A percentile compares a stretch with the other conserved stretches of the same genome.
Evolutionary conservation across 495 filamentous ascomycete genomes (phyloP).

Genomic region (Xylaria grammica): DNA sequence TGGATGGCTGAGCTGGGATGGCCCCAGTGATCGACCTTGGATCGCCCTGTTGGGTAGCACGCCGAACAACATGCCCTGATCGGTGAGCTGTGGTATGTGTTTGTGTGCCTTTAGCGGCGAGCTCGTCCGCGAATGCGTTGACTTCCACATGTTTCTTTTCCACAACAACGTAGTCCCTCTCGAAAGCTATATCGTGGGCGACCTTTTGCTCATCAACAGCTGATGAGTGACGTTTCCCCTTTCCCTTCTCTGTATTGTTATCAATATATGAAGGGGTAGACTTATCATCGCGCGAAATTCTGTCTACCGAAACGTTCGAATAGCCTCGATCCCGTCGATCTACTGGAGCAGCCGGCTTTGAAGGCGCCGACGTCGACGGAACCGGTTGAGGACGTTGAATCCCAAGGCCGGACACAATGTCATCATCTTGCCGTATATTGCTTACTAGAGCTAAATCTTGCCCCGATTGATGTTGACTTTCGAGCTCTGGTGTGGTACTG

Average conservation of each 20-base stretch:
- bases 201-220: conserved; percentile 72
- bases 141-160: conserved; percentile 95
- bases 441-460: conserved; percentile 28
- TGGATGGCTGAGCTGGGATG: conserved; percentile 58
- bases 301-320: conserved; percentile 44
- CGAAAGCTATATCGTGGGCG: conserved; percentile 86
- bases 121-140: conserved; percentile 94
- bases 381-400: conserved; percentile 46
- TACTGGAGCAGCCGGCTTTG: conserved; percentile 36
- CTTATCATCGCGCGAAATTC: conserved; percentile 27
- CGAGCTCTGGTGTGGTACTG: conserved; percentile 43
- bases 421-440: conserved; percentile 45
- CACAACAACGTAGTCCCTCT: conserved; percentile 92
- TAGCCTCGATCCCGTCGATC: conserved; percentile 40
- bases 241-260: conserved; percentile 25
- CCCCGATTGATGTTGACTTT: conserved; percentile 22
- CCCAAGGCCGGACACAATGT: conserved; percentile 49
- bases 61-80: conserved; percentile 53
- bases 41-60: conserved; percentile 68
- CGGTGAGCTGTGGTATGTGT: conserved; percentile 54
- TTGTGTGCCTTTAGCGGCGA: conserved; percentile 76
- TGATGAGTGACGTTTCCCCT: conserved; percentile 39
- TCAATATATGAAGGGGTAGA: conserved; percentile 26
- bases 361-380: conserved; percentile 48
- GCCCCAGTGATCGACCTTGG: conserved; percentile 64